A percentile compares a stretch with the other conserved stretches of the same genome.
These are phyloP conservation scores for Fusarium pseudoanthophilum DNA, from an alignment of 2,329 filamentous ascomycete species.

Conservation along the genomic window DNA sequence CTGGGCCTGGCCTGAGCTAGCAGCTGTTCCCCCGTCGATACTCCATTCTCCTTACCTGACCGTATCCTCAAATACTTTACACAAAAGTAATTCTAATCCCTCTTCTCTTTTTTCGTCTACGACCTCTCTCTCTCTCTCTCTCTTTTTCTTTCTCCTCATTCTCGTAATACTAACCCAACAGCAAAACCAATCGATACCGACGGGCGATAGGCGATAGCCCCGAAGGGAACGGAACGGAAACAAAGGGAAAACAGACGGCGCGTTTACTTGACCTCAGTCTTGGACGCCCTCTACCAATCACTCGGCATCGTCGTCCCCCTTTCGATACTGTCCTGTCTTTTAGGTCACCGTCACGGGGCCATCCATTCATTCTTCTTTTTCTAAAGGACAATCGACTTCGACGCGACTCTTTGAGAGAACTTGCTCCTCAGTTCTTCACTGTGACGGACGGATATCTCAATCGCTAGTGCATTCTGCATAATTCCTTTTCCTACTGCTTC, in stretches of 20 bases:
- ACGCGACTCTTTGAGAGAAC: conserved; percentile 5
- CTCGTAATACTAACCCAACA: conserved; percentile 37
- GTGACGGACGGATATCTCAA: conserved; percentile 4
- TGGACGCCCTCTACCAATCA: conserved; percentile 35
- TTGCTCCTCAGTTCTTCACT: conserved; percentile 4
- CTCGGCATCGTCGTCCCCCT: conserved; percentile 31
- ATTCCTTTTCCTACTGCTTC: conserved; percentile 8
- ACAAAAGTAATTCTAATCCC: conserved; percentile 2
- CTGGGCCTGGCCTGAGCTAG: conserved; percentile 16
- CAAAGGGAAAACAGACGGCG: conserved; percentile 24
- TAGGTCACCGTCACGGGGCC: conserved; percentile 32
- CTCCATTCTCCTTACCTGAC: conserved; percentile 22
- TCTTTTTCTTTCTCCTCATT: conserved; percentile 4
- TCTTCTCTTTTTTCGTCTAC: conserved; percentile 14
- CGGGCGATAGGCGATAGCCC: conserved; percentile 33
- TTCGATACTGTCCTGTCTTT: conserved; percentile 25
- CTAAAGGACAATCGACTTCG: conserved; percentile 10
- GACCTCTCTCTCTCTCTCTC: background rate
- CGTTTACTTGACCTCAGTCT: conserved; percentile 19
- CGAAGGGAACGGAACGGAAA: conserved; percentile 12
- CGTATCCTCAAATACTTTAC: conserved; percentile 2
- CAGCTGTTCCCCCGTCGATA: conserved; percentile 14
- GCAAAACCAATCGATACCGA: conserved; percentile 19
- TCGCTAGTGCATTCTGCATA: conserved; percentile 25
- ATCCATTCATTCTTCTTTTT: conserved; percentile 33